Evolutionary conservation across 257 asterid species (phyloP), one percentile per base, ranked within the genome.

Genomic region (Salvia rosmarinus): DNA sequence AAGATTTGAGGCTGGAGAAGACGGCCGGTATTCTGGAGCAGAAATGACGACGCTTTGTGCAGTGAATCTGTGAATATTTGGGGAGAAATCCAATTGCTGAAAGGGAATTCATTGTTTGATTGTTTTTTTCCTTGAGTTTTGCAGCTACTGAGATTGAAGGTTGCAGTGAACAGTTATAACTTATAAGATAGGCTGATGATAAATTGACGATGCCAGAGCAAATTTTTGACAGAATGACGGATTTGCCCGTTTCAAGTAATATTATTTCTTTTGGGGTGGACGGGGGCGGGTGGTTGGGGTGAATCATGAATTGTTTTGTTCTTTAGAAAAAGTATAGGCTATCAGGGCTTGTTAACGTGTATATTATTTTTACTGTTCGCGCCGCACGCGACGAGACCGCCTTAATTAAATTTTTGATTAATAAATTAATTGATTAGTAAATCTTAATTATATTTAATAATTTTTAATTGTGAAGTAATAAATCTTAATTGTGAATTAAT

Each of bases 1-100:
- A 81, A 47, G 89, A 79, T 80, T 83, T 85, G 82, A 88, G 90
- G 56, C 86, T 78, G 60, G 97, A 88, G 67, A 74, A 59, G 37
- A 76, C 75, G 28, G 78, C 61, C 0, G 84, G 84, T 63, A 67
- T 0, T 62, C 81, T 77, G 47, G 72, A 55, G 70, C 80, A 70
- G 6, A 61, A 3, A 72, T 85, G 88, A 68, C 85, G 85, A 2
- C 85, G 82, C 67, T 68, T 82, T 17, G 77, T 19, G 60, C 61
- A 30, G 16, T 76, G 70, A 34, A 65, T 19, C 28, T 43, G 40
- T 51, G 83, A 79, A 64, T 52, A 73, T 10, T 79, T 82, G 3
- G 84, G 75, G 79, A 47, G 44, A 64, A 70, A 70, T 49, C 75
- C 84, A 70, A 82, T 75, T 64, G 90, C 83, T 19, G 87, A 76